A percentile compares a stretch with the other conserved stretches of the same genome.
These are phyloP conservation scores for Thymus mandschuricus DNA, from an alignment of 257 asterid genomes.

Conservation along the genomic window DNA sequence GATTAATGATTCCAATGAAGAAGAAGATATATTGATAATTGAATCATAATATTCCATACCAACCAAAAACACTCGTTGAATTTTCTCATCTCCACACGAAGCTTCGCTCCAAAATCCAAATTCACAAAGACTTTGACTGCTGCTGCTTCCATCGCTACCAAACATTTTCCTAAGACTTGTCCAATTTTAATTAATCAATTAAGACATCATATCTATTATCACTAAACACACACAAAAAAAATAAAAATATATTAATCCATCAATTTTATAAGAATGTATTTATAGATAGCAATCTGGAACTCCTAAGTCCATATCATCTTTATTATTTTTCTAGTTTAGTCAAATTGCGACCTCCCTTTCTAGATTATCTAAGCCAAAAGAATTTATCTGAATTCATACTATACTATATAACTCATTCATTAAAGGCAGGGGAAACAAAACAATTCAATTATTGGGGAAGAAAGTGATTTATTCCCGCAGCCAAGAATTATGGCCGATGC, in stretches of 20 bases:
- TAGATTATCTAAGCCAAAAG: background rate
- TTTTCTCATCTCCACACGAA: conserved; percentile 10
- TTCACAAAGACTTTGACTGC: background rate
- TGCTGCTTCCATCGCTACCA: background rate
- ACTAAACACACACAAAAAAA: too few relatives aligned
- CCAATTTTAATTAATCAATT: too few relatives aligned
- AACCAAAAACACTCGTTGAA: background rate
- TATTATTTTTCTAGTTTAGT: background rate
- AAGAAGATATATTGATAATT: too few relatives aligned
- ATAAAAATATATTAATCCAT: too few relatives aligned
- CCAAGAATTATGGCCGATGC: conserved; percentile 22
- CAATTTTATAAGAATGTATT: too few relatives aligned
- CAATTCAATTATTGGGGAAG: background rate
- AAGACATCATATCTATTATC: too few relatives aligned
- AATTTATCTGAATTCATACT: background rate
- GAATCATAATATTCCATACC: background rate
- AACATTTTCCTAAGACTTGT: background rate
- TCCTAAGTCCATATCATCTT: too few relatives aligned
- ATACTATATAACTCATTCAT: too few relatives aligned
- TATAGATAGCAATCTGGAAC: too few relatives aligned
- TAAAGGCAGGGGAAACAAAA: too few relatives aligned
- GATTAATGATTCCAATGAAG: too few relatives aligned
- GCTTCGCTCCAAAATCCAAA: conserved; percentile 6
- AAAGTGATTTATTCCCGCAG: background rate
- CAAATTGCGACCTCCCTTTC: background rate